Evolutionary conservation across 2,329 filamentous ascomycete species (phyloP), one percentile per base, ranked within the genome.

Genomic region (Fusarium domesticum): DNA sequence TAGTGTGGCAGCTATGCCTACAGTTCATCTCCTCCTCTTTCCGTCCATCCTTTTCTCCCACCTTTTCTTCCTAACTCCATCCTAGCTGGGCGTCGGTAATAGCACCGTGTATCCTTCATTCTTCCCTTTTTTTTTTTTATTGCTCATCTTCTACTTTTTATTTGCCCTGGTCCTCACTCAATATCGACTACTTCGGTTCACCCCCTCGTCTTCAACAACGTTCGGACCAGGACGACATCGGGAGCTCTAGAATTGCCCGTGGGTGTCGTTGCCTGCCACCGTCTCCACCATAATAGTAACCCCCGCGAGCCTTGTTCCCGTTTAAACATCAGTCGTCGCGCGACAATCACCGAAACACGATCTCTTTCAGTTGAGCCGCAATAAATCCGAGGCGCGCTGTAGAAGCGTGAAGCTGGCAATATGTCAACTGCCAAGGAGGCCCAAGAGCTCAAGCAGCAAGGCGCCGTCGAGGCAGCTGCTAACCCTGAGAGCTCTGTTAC

Each of bases 401-500:
- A 42, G 48, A 40, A 41, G 50, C 54, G 50, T 51, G 43, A 43
- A 35, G 36, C 46, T 40, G 51, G 45, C 54, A 54, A 53, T 52
- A 69, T 69, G 65, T 63, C 66, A 43, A 57, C 57, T 57, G 59
- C 64, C 42, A 59, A 54, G 50, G 61, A 66, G 52, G 57, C 62
- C 37, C 57, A 41, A 47, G 89, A 95, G 78, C 78, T 89, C 67
- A 95, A 90, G 79, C 77, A 84, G 66, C 84, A 95, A 69, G 88
- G 84, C 54, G 85, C 83, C 53, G 73, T 92, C 48, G 87, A 93
- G 63, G 86, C 88, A 47, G 84, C 90, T 43, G 77, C 76, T 50
- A 78, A 95, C 64, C 83, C 87, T 28, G 70, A 87, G 57, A 86
- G 77, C 63, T 71, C 69, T 35, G 78, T 90, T 53, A 80, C 81